Conservation (phyloP, 352 stramenopile genomes). For the Phytophthora colocasiae region DNA sequence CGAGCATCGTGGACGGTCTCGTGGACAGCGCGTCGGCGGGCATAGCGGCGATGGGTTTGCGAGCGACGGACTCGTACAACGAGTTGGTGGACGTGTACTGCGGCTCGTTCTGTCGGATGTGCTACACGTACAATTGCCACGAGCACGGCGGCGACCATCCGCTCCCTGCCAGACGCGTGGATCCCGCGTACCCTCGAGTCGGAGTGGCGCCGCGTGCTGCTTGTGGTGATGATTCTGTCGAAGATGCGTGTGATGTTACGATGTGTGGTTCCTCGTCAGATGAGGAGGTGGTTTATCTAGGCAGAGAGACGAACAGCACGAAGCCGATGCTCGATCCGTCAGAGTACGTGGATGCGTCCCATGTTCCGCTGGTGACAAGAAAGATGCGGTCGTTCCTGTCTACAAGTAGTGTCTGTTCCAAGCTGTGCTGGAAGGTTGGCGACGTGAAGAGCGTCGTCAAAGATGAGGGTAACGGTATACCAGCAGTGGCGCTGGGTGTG, state of each 20-base stretch:
- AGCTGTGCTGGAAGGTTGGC: conserved; percentile 45
- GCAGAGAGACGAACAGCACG: not conserved
- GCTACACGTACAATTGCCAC: conserved; percentile 93
- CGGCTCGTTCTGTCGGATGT: conserved; percentile 91
- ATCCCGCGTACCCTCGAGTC: conserved; percentile 62
- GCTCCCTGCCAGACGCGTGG: conserved; percentile 51
- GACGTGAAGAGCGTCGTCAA: not conserved
- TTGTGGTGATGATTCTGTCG: conserved; percentile 8
- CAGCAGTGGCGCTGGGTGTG: conserved; percentile 49
- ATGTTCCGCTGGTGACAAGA: conserved; percentile 44
- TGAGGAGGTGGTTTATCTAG: conserved; percentile 21
- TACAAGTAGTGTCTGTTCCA: conserved; percentile 35
- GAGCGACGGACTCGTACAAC: conserved; percentile 62
- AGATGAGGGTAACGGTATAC: not conserved
- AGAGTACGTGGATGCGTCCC: conserved; percentile 64
- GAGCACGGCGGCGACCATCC: conserved; percentile 88
- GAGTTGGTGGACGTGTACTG: conserved; percentile 84
- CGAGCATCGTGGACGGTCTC: conserved; percentile 46
- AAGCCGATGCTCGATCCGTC: conserved; percentile 36
- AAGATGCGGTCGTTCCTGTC: conserved; percentile 56
- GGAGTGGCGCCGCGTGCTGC: conserved; percentile 31
- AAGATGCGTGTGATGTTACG: not conserved
- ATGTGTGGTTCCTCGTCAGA: conserved; percentile 3
- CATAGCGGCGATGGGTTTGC: conserved; percentile 46
- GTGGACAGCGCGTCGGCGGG: conserved; percentile 16